These are phyloP conservation scores for Nakazawaea siamensis DNA, from an alignment of 805 yeast genomes.

Conservation along the genomic window DNA sequence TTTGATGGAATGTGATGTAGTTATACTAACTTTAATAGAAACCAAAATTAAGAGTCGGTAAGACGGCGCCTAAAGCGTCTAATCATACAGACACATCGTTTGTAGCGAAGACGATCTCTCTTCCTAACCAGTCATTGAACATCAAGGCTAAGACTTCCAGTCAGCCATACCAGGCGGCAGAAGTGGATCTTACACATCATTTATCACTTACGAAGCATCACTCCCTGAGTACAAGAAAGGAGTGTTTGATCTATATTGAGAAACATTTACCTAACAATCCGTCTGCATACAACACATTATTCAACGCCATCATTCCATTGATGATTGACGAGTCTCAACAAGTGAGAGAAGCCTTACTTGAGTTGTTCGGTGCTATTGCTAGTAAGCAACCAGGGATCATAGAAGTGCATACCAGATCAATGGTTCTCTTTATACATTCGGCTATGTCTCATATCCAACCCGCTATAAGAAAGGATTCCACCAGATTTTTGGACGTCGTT, in stretches of 20 bases:
- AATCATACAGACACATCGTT: conserved; percentile 85
- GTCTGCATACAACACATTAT: conserved; percentile 45
- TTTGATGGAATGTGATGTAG: background rate
- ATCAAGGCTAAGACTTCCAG: conserved; percentile 10
- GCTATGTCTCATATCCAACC: conserved; percentile 91
- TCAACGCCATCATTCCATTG: conserved; percentile 52
- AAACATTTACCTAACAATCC: conserved; percentile 44
- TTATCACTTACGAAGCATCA: conserved; percentile 72
- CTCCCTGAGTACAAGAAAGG: conserved; percentile 60
- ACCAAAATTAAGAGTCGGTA: conserved; percentile 83
- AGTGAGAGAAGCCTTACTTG: conserved; percentile 53
- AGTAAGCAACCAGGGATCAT: conserved; percentile 44
- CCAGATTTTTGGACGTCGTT: conserved; percentile 55
- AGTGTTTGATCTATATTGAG: conserved; percentile 49
- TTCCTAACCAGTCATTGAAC: conserved; percentile 28
- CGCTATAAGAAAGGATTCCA: conserved; percentile 66
- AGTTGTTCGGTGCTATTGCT: conserved; percentile 40
- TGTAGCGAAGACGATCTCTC: conserved; percentile 48
- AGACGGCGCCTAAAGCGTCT: conserved; percentile 58
- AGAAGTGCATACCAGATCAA: conserved; percentile 48
- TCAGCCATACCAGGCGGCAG: conserved; percentile 12
- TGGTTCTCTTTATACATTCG: conserved; percentile 71
- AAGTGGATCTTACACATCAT: conserved; percentile 47
- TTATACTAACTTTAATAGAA: conserved; percentile 27
- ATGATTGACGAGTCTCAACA: conserved; percentile 56